Evolutionary conservation across 2,329 filamentous ascomycete genomes (phyloP).

Genomic region (Fusarium haematococcum): DNA sequence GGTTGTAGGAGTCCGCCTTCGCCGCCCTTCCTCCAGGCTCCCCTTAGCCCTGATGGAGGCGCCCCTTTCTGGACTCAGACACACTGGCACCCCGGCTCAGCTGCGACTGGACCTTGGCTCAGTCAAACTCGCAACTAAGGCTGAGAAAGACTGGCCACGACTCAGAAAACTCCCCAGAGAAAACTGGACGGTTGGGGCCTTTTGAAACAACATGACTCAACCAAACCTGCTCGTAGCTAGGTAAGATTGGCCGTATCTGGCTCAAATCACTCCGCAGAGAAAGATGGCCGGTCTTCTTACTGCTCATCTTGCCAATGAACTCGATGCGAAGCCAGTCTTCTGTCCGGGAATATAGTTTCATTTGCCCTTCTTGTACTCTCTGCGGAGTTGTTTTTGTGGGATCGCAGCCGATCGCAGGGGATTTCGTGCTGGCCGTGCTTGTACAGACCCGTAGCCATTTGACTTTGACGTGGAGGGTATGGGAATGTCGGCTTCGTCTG

Average conservation of each 20-base stretch:
- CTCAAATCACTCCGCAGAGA: not conserved
- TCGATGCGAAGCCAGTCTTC: too few species aligned
- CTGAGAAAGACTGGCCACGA: not conserved
- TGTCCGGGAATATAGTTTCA: too few species aligned
- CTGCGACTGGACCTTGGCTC: not conserved
- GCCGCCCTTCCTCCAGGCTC: constrained; percentile 1
- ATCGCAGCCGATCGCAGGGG: too few species aligned
- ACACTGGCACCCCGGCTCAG: not conserved
- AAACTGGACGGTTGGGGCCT: constrained; percentile 2
- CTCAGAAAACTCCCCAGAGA: constrained; percentile 1
- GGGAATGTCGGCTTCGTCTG: too few species aligned
- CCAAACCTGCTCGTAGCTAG: not conserved
- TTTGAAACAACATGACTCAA: not conserved
- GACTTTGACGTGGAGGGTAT: too few species aligned
- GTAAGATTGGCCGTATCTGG: not conserved
- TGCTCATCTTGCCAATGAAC: too few species aligned
- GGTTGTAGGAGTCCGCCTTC: constrained; percentile 17
- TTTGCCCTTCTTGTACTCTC: too few species aligned
- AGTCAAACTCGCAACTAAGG: not conserved
- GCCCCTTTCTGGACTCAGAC: not conserved
- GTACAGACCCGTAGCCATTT: too few species aligned
- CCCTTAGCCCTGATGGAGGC: not conserved
- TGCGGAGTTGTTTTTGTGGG: too few species aligned
- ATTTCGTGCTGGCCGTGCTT: too few species aligned
- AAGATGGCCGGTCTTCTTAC: not conserved